Conservation (phyloP, 2,329 filamentous ascomycete species). For the Arthrinium phaeospermum region DNA sequence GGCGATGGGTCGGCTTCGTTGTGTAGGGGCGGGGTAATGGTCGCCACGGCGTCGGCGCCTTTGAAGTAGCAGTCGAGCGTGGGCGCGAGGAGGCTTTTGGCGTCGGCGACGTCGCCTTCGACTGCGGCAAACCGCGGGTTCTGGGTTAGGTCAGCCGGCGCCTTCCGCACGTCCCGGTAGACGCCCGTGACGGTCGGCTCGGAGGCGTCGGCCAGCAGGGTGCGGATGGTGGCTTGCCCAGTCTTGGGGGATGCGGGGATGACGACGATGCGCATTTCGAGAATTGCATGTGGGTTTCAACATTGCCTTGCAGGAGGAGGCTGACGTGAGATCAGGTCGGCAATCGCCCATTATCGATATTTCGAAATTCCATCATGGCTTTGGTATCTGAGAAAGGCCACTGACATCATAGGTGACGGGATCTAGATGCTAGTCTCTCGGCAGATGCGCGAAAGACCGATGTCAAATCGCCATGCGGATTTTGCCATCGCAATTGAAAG, state of each 20-base stretch:
- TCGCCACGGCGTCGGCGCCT: not conserved
- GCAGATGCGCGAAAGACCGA: not conserved
- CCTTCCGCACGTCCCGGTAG: not conserved
- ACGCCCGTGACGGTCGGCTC: not conserved
- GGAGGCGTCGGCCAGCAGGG: constrained; percentile 29
- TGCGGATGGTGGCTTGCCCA: constrained; percentile 36
- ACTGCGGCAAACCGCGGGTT: not conserved
- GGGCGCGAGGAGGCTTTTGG: not conserved
- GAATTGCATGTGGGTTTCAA: not conserved
- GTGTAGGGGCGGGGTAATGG: not conserved
- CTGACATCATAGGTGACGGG: not conserved
- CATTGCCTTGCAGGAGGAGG: not conserved
- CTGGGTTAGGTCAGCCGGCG: not conserved
- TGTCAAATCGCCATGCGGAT: not conserved
- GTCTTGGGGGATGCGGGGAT: constrained; percentile 41
- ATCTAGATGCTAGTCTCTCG: not conserved
- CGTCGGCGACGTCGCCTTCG: not conserved
- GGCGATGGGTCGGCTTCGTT: not conserved
- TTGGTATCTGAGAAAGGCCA: not conserved
- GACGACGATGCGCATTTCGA: constrained; percentile 30
- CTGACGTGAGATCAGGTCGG: not conserved
- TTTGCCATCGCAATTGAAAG: not conserved
- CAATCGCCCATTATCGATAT: not conserved
- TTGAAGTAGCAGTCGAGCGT: not conserved
- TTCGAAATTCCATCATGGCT: no score